Base-by-base conservation (phyloP, 225 moss, liverwort and hornwort species). In the Lunularia cruciata region DNA sequence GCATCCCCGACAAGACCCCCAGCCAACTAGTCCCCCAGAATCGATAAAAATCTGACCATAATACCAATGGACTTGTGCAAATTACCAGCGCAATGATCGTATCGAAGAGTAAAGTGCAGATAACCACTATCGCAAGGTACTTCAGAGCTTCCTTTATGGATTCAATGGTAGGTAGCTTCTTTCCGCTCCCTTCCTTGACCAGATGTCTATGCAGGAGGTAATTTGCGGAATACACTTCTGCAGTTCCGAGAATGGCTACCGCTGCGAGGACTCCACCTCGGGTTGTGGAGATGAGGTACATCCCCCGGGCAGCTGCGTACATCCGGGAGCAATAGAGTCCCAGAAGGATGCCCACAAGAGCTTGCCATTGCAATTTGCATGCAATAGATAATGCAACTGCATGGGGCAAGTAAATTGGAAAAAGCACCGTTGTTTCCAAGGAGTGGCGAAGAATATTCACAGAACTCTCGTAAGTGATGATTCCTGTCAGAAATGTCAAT, bases 391-490 rank as follows among this genome's bases (percentile, higher is more conserved):
- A 51, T 9, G 72, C 80, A 5, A 83, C 51, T 3, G 83, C 83
- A 16, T 83, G 74, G 14, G 86, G 83, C 6, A 83, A 48, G 60
- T 83, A 83, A 2, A 86, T 70, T 39, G 86, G 83, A 27, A 83
- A 83, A 60, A 83, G 20, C 1, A 76, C 67, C 14, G 79, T 83
- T 13, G 13, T 58, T 43, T 56, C 28, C 72, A 84, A 46, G 10
- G 72, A 48, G 4, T 53, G 2, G 0, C 82, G 86, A 19, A 94
- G 82, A 1, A 57, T 80, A 12, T 60, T 36, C 26, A 84, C 81
- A 0, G 91, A 89, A 79, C 91, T 87, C 69, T 87, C 87, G 73
- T 79, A 87, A 0, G 80, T 88, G 36, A 91, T 64, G 7, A 94
- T 39, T 2, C 94, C 91, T 3, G 74, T 70, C 1, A 31, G 14